Base-by-base conservation (phyloP, 2,329 filamentous ascomycete genomes). In the Epicoccum nigrum region DNA sequence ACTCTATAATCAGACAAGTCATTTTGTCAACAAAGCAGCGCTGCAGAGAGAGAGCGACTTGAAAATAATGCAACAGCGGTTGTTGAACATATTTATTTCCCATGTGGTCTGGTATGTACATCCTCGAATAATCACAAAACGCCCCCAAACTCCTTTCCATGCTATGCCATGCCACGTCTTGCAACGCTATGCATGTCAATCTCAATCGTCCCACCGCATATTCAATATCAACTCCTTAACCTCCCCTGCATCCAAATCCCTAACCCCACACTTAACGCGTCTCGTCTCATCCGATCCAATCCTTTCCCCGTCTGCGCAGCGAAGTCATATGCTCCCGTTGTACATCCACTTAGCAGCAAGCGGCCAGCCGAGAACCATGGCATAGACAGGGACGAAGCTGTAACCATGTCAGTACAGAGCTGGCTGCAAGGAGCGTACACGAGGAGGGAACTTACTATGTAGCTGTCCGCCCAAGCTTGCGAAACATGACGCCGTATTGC, bases 361-460 rank as follows among this genome's bases (percentile, higher is more conserved):
- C 0, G 71, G 71, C 70, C 70, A 73, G 20, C 66, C 68, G 12
- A 74, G 61, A 3, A 73, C 51, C 3, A 60, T 25, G 20, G 45
- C 61, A 42, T 62, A 61, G 38, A 63, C 58, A 3, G 70, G 70
- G 28, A 73, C 45, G 58, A 62, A 68, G 2, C 69, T 71, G 12
- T 5, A 1, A 2, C 3, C 4, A 6, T 2, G 16, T 60, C 38
- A 64, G 46, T 23, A 42, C 40, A 1, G 34, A 11, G n/a, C 6
- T 13, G 2, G 16, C 2, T 13, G 7, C 4, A 4, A 6, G 13
- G 11, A 13, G 8, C 19, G 7, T 13, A 19, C 1, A 9, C 6
- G 23, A 15, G 5, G 8, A 7, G 7, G 9, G 12, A 15, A 17
- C 69, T 31, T 68, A 72, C 71, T 65, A 62, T 23, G 45, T 33